Percentiles rank a stretch among this genome's conserved stretches.
Conservation (phyloP, 768 basidiomycete species). For the Hygrophoropsis aurantiaca region DNA sequence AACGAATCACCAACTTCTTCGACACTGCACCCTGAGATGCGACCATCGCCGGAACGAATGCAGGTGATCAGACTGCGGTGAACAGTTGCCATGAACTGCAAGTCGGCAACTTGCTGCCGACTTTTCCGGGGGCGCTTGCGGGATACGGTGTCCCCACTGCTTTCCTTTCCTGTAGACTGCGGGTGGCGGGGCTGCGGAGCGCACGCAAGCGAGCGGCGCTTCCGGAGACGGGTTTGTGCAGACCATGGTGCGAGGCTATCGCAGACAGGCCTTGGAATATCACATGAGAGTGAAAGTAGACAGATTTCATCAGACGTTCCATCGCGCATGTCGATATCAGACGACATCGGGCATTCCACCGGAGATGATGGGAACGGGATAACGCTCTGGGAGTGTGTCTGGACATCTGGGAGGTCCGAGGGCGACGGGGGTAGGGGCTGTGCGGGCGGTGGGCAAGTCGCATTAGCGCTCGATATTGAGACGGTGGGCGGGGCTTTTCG, state of each 20-base stretch:
- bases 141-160: neutral
- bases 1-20: neutral
- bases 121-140: conserved; percentile 33
- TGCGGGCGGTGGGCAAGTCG: conserved; percentile 20
- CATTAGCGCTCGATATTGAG: conserved; percentile 33
- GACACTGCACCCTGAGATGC: neutral
- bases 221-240: conserved; percentile 21
- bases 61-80: conserved; percentile 31
- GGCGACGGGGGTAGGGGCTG: conserved; percentile 14
- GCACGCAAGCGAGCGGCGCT: conserved; percentile 33
- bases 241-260: conserved; percentile 6
- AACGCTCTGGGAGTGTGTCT: conserved; percentile 13
- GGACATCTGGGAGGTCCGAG: conserved; percentile 27
- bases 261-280: neutral
- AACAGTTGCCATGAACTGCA: conserved; percentile 36
- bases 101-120: conserved; percentile 30
- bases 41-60: neutral
- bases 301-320: conserved; percentile 14
- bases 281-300: conserved; percentile 2
- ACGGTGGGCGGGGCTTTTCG: conserved; percentile 39
- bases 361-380: conserved; percentile 38
- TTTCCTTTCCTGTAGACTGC: conserved; percentile 1
- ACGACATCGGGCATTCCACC: conserved; percentile 14
- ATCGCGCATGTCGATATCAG: conserved; percentile 27
- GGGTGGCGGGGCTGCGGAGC: conserved; percentile 19